Conservation (phyloP, 2,329 filamentous ascomycete genomes). For the Ilyonectria robusta region DNA sequence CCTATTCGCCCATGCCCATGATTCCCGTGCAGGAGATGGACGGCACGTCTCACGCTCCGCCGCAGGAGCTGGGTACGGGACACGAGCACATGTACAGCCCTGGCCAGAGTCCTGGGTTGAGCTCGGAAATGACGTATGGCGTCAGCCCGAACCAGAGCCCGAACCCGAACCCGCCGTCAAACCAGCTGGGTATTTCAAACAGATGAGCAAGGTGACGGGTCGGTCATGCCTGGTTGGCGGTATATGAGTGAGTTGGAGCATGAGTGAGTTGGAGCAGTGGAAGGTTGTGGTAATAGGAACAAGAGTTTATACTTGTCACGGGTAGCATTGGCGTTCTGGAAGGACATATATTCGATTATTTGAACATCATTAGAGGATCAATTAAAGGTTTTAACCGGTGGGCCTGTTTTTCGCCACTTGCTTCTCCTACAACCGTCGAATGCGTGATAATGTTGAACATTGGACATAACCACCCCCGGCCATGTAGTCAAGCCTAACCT, state of each 20-base stretch:
- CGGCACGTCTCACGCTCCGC: conserved; percentile 30
- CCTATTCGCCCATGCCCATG: conserved; percentile 37
- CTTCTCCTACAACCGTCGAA: no score
- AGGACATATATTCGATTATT: not conserved
- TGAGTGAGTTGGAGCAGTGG: not conserved
- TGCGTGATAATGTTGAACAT: no score
- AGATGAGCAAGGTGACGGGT: not conserved
- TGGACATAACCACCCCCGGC: no score
- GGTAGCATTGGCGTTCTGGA: not conserved
- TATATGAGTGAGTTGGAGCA: not conserved
- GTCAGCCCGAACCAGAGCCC: conserved; percentile 13
- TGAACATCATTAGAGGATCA: not conserved
- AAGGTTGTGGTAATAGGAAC: not conserved
- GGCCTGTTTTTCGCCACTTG: not conserved
- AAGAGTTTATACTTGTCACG: not conserved
- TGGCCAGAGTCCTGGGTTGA: conserved; percentile 1
- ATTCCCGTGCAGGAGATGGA: conserved; percentile 43
- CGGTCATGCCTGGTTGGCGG: not conserved
- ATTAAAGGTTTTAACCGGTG: not conserved
- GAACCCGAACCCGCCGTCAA: not conserved
- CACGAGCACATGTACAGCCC: conserved; percentile 32
- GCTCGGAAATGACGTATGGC: not conserved
- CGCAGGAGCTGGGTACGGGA: conserved; percentile 41
- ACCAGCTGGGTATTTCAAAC: conserved; percentile 3
- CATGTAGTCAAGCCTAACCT: no score